Conservation (phyloP, 805 yeast genomes). For the Wickerhamomyces xylosicus region DNA sequence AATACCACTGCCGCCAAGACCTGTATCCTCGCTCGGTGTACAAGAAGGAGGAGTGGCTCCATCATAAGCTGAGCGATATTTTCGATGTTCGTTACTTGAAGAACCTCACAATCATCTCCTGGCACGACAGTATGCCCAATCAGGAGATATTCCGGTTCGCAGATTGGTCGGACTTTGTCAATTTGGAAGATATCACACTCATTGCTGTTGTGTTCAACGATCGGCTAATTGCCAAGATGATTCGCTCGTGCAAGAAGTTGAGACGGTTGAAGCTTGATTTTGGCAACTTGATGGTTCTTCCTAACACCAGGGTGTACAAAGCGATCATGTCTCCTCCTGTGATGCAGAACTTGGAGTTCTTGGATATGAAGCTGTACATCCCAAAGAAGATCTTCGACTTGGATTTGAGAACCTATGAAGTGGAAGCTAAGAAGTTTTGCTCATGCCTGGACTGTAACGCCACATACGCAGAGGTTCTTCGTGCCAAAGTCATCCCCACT, state of each 20-base stretch:
- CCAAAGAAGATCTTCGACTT: conserved; percentile 9
- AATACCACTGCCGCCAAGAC: conserved; percentile 32
- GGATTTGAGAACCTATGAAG: conserved; percentile 9
- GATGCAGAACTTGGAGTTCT: conserved; percentile 24
- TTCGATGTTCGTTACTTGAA: conserved; percentile 25
- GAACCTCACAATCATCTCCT: conserved; percentile 29
- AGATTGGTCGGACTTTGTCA: conserved; percentile 26
- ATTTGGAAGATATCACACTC: conserved; percentile 28
- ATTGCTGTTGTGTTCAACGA: conserved; percentile 26
- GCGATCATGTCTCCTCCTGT: conserved; percentile 18
- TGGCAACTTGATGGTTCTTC: conserved; percentile 8
- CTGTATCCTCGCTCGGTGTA: conserved; percentile 23
- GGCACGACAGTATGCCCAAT: conserved; percentile 27
- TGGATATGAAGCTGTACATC: conserved; percentile 26
- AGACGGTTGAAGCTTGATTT: conserved; percentile 31
- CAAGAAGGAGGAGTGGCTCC: conserved; percentile 11
- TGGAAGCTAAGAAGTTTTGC: conserved; percentile 11
- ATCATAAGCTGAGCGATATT: conserved; percentile 22
- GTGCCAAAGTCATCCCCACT: conserved; percentile 23
- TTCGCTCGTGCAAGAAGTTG: conserved; percentile 21
- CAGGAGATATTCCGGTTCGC: conserved; percentile 25
- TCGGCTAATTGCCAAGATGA: conserved; percentile 21
- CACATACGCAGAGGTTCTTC: conserved; percentile 22
- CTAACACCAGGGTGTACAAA: conserved; percentile 22
- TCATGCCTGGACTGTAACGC: conserved; percentile 11